A percentile compares a stretch with the other conserved stretches of the same genome.
phyloP scores from a whole-genome alignment of 2,329 filamentous ascomycete genomes.

The Aspergillus sp. region DNA sequence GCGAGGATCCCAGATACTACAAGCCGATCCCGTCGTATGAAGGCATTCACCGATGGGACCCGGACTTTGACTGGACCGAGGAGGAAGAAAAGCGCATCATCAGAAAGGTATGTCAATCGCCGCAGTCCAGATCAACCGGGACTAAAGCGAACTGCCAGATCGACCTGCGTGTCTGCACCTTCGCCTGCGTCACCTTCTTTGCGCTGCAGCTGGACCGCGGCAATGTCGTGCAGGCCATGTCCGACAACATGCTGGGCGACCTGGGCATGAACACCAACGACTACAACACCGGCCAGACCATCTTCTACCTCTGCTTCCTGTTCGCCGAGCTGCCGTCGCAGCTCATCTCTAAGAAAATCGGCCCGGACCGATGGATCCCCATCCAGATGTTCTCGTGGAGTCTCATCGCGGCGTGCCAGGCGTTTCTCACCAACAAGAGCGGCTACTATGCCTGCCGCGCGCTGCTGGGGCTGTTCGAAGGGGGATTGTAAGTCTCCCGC shows the following conservation, averaged over 20 bases:
- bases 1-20: slow-evolving; percentile 36
- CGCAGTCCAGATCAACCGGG: neutral
- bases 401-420: slow-evolving; percentile 52
- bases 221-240: slow-evolving; percentile 61
- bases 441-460: slow-evolving; percentile 45
- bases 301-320: slow-evolving; percentile 36
- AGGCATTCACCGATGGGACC: slow-evolving; percentile 50
- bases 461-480: slow-evolving; percentile 51
- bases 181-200: slow-evolving; percentile 60
- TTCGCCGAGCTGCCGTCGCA: slow-evolving; percentile 61
- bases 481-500: slow-evolving; percentile 57
- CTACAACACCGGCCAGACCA: slow-evolving; percentile 45
- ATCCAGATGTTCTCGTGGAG: slow-evolving; percentile 59
- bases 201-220: slow-evolving; percentile 63
- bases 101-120: slow-evolving; percentile 28
- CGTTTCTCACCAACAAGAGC: slow-evolving; percentile 48
- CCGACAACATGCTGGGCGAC: slow-evolving; percentile 58
- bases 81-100: slow-evolving; percentile 44
- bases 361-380: slow-evolving; percentile 61
- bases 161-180: slow-evolving; percentile 43
- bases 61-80: slow-evolving; percentile 44
- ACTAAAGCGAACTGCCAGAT: slow-evolving; percentile 28
- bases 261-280: slow-evolving; percentile 50
- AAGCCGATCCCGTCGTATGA: slow-evolving; percentile 46
- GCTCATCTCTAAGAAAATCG: slow-evolving; percentile 58